phyloP scores from a whole-genome alignment of 139 green algal species.

The Tetradesmus obliquus region DNA sequence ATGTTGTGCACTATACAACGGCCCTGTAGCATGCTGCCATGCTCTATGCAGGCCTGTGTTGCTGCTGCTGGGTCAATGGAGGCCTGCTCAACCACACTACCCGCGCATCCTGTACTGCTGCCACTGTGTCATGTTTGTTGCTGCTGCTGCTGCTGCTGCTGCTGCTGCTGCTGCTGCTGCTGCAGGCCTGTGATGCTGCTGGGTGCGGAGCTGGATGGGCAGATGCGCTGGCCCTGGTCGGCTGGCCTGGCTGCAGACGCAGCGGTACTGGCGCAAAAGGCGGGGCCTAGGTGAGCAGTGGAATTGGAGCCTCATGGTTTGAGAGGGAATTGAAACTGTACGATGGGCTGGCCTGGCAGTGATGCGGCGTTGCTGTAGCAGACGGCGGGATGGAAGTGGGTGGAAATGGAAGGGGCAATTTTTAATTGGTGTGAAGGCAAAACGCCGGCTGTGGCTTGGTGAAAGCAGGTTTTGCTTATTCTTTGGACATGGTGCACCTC shows the following conservation, averaged over 20 bases:
- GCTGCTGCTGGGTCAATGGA: neutral
- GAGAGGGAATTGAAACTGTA: too few relatives aligned
- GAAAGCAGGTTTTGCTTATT: too few relatives aligned
- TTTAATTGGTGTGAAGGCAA: too few relatives aligned
- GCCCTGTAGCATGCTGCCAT: neutral
- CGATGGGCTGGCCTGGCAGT: neutral
- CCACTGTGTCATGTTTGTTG: neutral
- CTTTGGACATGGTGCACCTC: too few relatives aligned
- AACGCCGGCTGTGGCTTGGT: too few relatives aligned
- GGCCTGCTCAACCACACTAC: too few relatives aligned
- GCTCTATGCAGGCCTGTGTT: neutral
- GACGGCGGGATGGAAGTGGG: neutral
- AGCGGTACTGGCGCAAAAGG: constrained; percentile 39
- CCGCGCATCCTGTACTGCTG: too few relatives aligned
- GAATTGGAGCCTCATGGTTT: neutral
- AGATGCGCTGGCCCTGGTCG: constrained; percentile 51
- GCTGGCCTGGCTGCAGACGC: constrained; percentile 1
- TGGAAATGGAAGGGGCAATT: too few relatives aligned
- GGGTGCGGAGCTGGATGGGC: constrained; percentile 44
- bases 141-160: neutral
- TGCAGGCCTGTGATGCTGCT: constrained; percentile 40
- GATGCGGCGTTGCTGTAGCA: neutral
- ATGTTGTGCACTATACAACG: too few relatives aligned
- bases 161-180: neutral
- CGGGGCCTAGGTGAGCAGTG: constrained; percentile 23